Evolutionary conservation across 1,284 basidiomycete species (phyloP).

Genomic region (Cutaneotrichosporon dermatis): DNA sequence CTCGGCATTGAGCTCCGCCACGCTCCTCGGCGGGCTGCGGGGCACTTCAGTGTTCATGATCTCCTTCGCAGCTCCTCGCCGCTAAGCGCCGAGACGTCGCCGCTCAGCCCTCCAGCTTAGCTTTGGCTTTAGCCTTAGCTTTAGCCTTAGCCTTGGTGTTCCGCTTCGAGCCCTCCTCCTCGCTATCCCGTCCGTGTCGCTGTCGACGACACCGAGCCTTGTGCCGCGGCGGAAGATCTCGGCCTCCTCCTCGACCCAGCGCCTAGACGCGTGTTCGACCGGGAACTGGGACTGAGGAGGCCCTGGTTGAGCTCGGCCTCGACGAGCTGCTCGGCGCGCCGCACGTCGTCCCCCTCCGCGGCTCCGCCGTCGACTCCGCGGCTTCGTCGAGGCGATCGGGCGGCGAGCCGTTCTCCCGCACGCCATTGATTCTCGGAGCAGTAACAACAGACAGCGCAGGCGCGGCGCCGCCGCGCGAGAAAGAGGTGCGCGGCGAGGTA

Average conservation of each 20-base stretch:
- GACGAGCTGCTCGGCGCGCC: slow-evolving; percentile 14
- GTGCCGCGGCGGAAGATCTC: slow-evolving; percentile 89
- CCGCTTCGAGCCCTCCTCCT: neutral
- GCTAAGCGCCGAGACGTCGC: neutral
- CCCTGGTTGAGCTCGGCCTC: slow-evolving; percentile 15
- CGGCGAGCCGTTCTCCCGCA: too few species aligned
- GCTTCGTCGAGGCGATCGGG: too few species aligned
- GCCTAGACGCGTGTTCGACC: slow-evolving; percentile 54
- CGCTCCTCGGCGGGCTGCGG: slow-evolving; percentile 35
- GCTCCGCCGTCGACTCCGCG: too few species aligned
- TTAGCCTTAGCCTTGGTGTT: neutral
- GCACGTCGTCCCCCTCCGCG: neutral
- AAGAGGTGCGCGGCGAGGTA: too few species aligned
- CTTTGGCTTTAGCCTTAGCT: neutral
- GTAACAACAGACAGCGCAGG: neutral
- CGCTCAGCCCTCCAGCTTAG: neutral
- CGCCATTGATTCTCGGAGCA: too few species aligned
- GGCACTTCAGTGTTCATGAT: slow-evolving; percentile 46
- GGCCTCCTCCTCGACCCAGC: slow-evolving; percentile 78
- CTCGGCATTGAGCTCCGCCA: slow-evolving; percentile 16
- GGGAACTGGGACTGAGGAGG: slow-evolving; percentile 5
- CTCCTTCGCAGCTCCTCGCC: slow-evolving; percentile 25
- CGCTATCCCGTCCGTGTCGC: slow-evolving; percentile 58
- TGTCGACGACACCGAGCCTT: slow-evolving; percentile 69
- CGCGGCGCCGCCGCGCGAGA: too few species aligned